Evolutionary conservation across 495 filamentous ascomycete species (phyloP), one percentile per base, ranked within the genome.

Genomic region (Penicillium ucsense): DNA sequence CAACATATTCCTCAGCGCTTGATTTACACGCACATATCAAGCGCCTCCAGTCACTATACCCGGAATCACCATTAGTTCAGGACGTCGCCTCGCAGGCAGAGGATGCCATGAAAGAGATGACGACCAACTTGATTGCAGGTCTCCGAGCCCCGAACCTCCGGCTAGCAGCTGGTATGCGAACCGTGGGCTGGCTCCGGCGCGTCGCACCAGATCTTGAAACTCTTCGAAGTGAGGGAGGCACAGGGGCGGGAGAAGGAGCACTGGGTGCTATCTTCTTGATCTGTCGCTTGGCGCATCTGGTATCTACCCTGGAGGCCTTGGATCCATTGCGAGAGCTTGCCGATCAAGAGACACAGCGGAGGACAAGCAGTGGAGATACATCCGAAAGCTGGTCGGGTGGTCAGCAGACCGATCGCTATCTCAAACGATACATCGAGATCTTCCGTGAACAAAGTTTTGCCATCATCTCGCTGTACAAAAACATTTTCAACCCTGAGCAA

Each of bases 391-490:
- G 84, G 83, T 78, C 82, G 0, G 80, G 77, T 5, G 92, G 91
- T 0, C 88, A 94, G 57, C 92, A 98, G 58, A 95, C 90, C 2
- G 94, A 96, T 59, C 77, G 88, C 28, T 99, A 89, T 54, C 70
- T 99, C 35, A 99, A 99, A 63, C 74, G 88, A 44, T 99, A 94
- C 68, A 84, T 99, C 55, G 94, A 99, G 63, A 94, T 97, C 31
- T 97, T 96, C 67, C 85, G 94, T 44, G 94, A 99, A 66, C 94
- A 99, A 65, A 92, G 87, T 57, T 99, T 99, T 59, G 85, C 85
- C 8, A 94, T 96, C 49, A 78, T 97, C 20, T 89, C 85, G 12
- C 85, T 96, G 77, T 95, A 92, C 62, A 85, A 81, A 51, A 87
- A 80, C 55, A 92, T 97, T 39, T 97, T 96, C 59, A 80, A 84